Conservation (phyloP, 495 filamentous ascomycete species). For the Xylaria nigripes region DNA sequence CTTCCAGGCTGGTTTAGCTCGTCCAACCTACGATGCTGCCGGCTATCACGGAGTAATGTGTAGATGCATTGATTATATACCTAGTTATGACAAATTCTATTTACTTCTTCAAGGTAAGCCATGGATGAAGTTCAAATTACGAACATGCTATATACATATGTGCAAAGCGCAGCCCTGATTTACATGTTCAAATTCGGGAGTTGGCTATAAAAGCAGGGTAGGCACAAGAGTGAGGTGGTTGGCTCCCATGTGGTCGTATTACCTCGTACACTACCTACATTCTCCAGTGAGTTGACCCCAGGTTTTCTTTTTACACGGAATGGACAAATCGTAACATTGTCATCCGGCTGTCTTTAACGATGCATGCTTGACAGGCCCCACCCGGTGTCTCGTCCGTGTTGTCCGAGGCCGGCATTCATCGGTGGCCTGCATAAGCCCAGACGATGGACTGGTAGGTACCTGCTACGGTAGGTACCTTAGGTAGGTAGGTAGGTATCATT, state of each 20-base stretch:
- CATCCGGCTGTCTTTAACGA: neutral
- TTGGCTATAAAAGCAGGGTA: neutral
- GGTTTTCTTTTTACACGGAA: neutral
- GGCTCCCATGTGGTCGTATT: neutral
- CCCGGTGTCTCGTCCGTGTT: too few species aligned
- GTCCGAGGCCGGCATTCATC: neutral
- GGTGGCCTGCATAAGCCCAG: neutral
- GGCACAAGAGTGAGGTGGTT: neutral
- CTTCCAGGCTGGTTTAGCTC: neutral
- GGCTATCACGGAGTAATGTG: neutral
- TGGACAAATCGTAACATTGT: neutral
- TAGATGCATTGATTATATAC: too few species aligned
- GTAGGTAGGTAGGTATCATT: too few species aligned
- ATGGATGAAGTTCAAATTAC: too few species aligned
- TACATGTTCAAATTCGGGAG: neutral
- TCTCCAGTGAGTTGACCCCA: conserved; percentile 1
- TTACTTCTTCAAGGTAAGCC: too few species aligned
- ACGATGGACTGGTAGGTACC: too few species aligned
- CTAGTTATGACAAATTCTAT: too few species aligned
- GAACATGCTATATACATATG: too few species aligned
- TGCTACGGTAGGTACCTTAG: too few species aligned
- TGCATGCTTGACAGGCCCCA: neutral
- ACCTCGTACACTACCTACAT: neutral
- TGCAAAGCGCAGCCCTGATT: neutral
- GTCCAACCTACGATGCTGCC: neutral